phyloP scores from a whole-genome alignment of 2,329 filamentous ascomycete species.

The Stromatinia cepivora region DNA sequence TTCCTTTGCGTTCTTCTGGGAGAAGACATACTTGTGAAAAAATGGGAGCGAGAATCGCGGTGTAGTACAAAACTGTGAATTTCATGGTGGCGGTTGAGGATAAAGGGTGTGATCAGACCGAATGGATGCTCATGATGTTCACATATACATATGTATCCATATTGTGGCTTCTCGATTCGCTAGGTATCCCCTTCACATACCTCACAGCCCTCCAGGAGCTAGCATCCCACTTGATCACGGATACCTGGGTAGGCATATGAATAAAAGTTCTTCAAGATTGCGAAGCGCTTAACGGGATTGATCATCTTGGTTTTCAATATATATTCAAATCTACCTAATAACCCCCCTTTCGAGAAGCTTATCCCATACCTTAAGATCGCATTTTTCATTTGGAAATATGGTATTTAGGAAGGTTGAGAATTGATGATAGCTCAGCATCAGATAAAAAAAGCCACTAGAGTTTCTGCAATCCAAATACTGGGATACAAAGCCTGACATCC shows the following conservation, averaged over 20 bases:
- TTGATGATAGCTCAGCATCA: not conserved
- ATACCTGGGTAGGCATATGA: not conserved
- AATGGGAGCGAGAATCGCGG: constrained; percentile 28
- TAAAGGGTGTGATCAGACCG: not conserved
- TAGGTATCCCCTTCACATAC: not conserved
- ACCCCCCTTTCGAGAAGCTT: not conserved
- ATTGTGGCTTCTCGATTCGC: not conserved
- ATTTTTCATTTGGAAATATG: not conserved
- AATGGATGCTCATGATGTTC: not conserved
- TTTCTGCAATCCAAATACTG: not conserved
- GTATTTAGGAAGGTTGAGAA: not conserved
- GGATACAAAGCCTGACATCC: not conserved
- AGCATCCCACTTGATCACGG: not conserved
- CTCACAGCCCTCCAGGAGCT: not conserved
- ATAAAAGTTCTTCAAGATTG: not conserved
- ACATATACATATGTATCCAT: constrained; percentile 1
- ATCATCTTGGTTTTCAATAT: constrained; percentile 4
- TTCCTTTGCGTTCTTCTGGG: constrained; percentile 42
- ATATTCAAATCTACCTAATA: not conserved
- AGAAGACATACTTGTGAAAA: constrained; percentile 42
- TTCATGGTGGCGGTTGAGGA: constrained; percentile 28
- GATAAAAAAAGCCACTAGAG: not conserved
- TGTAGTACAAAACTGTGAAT: constrained; percentile 27
- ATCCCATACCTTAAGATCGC: not conserved
- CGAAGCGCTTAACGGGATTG: constrained; percentile 4